Conservation (phyloP, 495 filamentous ascomycete genomes). For the Penicillium lividum region DNA sequence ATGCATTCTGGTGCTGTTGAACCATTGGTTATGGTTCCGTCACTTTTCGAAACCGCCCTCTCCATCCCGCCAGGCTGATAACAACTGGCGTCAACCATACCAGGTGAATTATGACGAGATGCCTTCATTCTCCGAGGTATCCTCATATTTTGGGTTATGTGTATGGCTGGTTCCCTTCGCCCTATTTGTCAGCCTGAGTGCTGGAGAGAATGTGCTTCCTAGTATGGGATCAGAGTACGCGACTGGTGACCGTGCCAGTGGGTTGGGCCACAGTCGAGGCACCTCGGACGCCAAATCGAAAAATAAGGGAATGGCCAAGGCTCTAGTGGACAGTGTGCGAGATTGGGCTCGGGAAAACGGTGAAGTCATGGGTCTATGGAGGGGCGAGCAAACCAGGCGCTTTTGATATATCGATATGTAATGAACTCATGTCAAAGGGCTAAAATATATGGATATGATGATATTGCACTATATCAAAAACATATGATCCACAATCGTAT, state of each 20-base stretch:
- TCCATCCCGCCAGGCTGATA: slow-evolving; percentile 25
- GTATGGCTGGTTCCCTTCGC: slow-evolving; percentile 97
- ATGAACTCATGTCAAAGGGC: not conserved
- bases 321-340: slow-evolving; percentile 74
- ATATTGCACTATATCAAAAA: slow-evolving; percentile 8
- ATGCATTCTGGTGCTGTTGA: slow-evolving; percentile 82
- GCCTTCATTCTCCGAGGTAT: slow-evolving; percentile 91
- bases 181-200: slow-evolving; percentile 88
- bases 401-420: slow-evolving; percentile 32
- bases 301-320: slow-evolving; percentile 86
- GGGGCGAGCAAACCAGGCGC: slow-evolving; percentile 51
- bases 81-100: slow-evolving; percentile 56
- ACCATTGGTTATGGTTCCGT: slow-evolving; percentile 96
- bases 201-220: slow-evolving; percentile 91
- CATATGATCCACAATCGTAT: not conserved
- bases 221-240: slow-evolving; percentile 74
- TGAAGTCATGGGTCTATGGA: slow-evolving; percentile 69
- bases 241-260: slow-evolving; percentile 54
- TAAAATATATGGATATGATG: not conserved
- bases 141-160: slow-evolving; percentile 92
- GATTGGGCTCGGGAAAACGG: slow-evolving; percentile 73
- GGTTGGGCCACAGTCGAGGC: slow-evolving; percentile 34
- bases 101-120: slow-evolving; percentile 55
- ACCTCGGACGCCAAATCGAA: slow-evolving; percentile 53
- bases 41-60: slow-evolving; percentile 71